Conservation (phyloP, 495 filamentous ascomycete species). For the Trypethelium eluteriae region DNA sequence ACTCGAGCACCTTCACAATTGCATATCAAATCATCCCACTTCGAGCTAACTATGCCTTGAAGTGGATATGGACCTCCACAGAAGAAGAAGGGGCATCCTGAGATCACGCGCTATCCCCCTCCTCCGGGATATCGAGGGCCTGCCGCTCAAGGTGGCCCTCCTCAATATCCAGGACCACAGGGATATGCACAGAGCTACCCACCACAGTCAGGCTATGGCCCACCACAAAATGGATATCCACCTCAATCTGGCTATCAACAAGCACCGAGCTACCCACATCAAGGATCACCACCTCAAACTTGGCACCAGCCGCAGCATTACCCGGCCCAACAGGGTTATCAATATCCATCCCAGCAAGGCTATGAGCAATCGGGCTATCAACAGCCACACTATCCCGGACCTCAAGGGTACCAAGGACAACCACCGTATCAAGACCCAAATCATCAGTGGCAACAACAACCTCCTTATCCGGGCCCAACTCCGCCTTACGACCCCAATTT, state of each 20-base stretch:
- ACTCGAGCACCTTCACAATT: background rate
- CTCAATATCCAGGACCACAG: constrained; percentile 14
- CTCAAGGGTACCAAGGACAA: constrained; percentile 16
- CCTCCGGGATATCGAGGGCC: constrained; percentile 36
- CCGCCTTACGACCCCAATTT: constrained; percentile 13
- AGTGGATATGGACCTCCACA: constrained; percentile 20
- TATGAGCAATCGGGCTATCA: constrained; percentile 20
- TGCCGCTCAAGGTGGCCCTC: constrained; percentile 12
- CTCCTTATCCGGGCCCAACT: constrained; percentile 10
- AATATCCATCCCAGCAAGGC: constrained; percentile 18
- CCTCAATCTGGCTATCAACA: constrained; percentile 9
- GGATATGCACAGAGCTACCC: constrained; percentile 16
- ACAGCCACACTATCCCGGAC: constrained; percentile 15
- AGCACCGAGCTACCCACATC: constrained; percentile 11
- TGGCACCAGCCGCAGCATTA: constrained; percentile 9
- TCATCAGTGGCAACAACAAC: constrained; percentile 12
- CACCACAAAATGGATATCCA: constrained; percentile 7
- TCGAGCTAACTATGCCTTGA: background rate
- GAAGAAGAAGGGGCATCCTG: constrained; percentile 36
- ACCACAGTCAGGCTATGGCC: constrained; percentile 5
- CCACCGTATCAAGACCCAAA: constrained; percentile 13
- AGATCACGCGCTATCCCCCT: constrained; percentile 37
- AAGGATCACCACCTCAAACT: constrained; percentile 8
- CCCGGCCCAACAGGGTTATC: constrained; percentile 20
- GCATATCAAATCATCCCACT: background rate